Evolutionary conservation across 1,139 yeast genomes (phyloP), one percentile per base, ranked within the genome.

Genomic region (Taphrina communis): DNA sequence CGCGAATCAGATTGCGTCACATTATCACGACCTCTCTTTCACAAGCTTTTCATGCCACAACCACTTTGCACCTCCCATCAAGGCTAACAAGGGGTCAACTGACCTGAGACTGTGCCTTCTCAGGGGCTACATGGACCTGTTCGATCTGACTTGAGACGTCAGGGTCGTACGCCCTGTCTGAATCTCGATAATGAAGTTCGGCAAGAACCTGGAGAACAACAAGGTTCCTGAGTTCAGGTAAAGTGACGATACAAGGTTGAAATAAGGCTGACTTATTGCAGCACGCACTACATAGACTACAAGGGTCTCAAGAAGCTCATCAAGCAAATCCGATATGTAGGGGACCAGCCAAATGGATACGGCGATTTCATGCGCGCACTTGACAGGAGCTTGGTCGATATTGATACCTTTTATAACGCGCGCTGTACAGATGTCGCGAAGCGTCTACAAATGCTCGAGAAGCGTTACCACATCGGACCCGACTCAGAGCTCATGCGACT

Each of bases 251-350:
- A 17, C 17, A 21, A 9, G 56, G 38, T 1, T 14, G 11, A 6
- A 14, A 5, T 19, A 14, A 31, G 19, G n/a, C 44, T 35, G 17
- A 55, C 36, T 42, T 2, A 0, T 41, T 11, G 3, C 51, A 50
- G 57, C n/a, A 82, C 82, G 61, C 85, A 84, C 75, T 93, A 94
- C 76, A 85, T 93, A 82, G 89, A 91, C 79, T 94, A 94, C 79
- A 94, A 93, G 78, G 86, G 84, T 69, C 82, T 94, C 74, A 94
- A 94, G 80, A 88, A 89, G 76, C 84, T 86, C 74, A 89, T 93
- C 79, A 90, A 90, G 77, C 62, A 44, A 17, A 19, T 21, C 11
- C 46, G 60, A 14, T 80, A 79, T 31, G 71, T 73, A 6, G 65
- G 73, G 77, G 17, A 82, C 81, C 75, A 42, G 71, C 36, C 74